Evolutionary conservation across 768 basidiomycete genomes (phyloP), one percentile per base, ranked within the genome.

Genomic region (Boletellus ananas): DNA sequence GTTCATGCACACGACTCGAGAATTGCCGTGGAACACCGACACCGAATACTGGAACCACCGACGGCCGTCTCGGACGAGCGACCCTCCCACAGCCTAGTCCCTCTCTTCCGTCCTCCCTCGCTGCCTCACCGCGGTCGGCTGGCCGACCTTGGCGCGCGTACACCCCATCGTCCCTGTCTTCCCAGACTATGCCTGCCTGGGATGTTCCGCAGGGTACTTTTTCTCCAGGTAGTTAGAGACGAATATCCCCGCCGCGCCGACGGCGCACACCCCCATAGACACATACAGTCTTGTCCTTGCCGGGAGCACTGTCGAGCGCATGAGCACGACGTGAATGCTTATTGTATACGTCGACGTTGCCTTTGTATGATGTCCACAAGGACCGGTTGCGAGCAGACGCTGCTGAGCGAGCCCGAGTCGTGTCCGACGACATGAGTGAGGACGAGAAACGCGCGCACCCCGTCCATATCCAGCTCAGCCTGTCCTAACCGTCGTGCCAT

Each of bases 181-280:
- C 17, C 14, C 10, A 21, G 18, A 5, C 34, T n/a, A 47, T 27
- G 11, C 9, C 37, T 41, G 3, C 25, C 29, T 33, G 21, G 49
- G 47, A 37, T 25, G 39, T 18, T 45, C 45, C 16, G 12, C 56
- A 9, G 47, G 76, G 63, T 72, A 48, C 17, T 62, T 69, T 49
- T 71, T 71, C 58, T 84, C 80, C 34, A 84, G 62, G 45, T 74
- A 73, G 58, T 81, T 72, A 34, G 83, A 81, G 36, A 76, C 55
- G 34, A 70, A 56, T 23, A 83, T 57, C 16, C 83, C 83, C 18
- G 64, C 64, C 9, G 63, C 69, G 11, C 75, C 81, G 23, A 81
- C 61, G 4, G 71, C 60, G 52, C 76, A 80, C 41, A 77, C 61
- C 6, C 67, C 74, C 50, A 81, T 66, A 5, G 80, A 79, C 40